These are phyloP conservation scores for Colletotrichum tamarilloi DNA, from an alignment of 2,329 filamentous ascomycete species.

Conservation along the genomic window DNA sequence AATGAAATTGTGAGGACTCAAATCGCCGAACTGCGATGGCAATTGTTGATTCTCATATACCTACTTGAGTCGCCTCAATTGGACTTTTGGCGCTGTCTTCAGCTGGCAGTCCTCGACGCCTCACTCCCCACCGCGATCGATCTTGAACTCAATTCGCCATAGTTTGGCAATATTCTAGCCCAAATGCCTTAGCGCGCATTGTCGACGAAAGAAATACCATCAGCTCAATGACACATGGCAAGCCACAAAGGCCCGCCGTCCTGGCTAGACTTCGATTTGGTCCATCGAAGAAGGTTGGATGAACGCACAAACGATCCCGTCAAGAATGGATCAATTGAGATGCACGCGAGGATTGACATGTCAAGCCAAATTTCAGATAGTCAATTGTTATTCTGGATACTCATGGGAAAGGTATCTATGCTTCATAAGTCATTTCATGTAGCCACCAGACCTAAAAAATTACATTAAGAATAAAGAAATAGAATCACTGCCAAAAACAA, in stretches of 20 bases:
- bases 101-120: neutral
- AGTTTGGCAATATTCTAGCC: neutral
- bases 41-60: no score
- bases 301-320: neutral
- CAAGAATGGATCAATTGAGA: neutral
- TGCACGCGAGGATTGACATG: neutral
- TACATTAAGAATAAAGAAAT: conserved; percentile 27
- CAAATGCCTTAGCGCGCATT: neutral
- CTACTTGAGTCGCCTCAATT: neutral
- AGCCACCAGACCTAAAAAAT: conserved; percentile 33
- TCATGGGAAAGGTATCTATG: conserved; percentile 23
- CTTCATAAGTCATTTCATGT: conserved; percentile 27
- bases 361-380: neutral
- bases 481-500: neutral
- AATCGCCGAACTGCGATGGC: neutral
- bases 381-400: neutral
- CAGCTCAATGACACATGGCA: neutral
- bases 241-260: neutral
- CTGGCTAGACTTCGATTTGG: neutral
- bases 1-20: neutral
- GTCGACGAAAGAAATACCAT: neutral
- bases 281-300: neutral
- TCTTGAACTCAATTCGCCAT: neutral
- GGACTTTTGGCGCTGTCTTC: neutral
- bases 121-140: neutral